Evolutionary conservation across 129 eudicot species (phyloP), one percentile per base, ranked within the genome.

Genomic region (Flaveria brownii): DNA sequence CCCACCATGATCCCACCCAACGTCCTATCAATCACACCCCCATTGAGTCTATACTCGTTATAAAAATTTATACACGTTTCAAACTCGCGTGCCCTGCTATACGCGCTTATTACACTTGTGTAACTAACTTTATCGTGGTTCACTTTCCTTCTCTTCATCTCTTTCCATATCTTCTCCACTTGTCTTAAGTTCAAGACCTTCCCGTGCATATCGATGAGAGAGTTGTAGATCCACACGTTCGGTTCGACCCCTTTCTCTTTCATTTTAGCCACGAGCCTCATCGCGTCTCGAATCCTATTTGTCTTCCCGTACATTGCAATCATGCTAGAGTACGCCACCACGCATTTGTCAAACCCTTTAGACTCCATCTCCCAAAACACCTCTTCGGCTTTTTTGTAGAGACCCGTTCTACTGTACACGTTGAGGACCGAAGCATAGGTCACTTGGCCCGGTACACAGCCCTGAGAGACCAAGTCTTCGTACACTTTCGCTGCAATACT

Each of bases 1-100:
- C 94, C 90, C 45, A 94, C 98, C 98, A 94, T 94, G 22, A 91
- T 87, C 56, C 96, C 98, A 1, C 88, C 97, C 98, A 94, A 74
- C 7, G 91, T 97, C 86, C 80, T 82, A 42, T 94, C 97, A 14
- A 86, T 76, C 76, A 52, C 74, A 61, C 96, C 97, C 16, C 92
- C 96, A 26, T 86, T 88, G 6, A 84, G 72, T 79, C 87, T 85
- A 68, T 82, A 89, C 79, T 94, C 97, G 0, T 80, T 45, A 41
- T 80, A 94, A 76, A 80, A 87, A 41, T 61, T 75, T 30, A 86
- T 52, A 46, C 98, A 87, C 39, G 26, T 82, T 9, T 94, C 96
- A 65, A 76, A 82, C 78, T 94, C 98, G 56, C 84, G 59, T 0
- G 90, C 97, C 84, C 71, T 84, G 26, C 85, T 82, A 79, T 94